Evolutionary conservation across 257 asterid species (phyloP), one percentile per base, ranked within the genome.

Genomic region (Solanum bulbocastanum): DNA sequence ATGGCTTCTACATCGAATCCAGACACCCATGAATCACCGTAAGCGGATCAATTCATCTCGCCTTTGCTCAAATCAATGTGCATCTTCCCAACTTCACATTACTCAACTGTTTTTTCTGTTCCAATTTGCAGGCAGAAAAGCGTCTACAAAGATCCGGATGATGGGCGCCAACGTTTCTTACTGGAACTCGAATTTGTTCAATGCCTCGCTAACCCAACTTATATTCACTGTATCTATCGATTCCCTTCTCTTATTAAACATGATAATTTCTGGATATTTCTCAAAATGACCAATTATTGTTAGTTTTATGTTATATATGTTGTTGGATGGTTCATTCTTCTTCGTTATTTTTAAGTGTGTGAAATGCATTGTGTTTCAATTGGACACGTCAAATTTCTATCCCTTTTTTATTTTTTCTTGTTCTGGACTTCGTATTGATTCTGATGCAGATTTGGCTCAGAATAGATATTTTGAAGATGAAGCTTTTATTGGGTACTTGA

Each of bases 381-480:
- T 16, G 15, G 46, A 20, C 81, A 42, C 35, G 81, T 72, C 10
- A 40, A 66, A 20, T 86, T 49, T 49, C 73, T 5, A 60, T 32
- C n/a, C 36, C 25, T 14, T 44, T 79, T 30, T 20, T 85, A 0
- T 42, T 69, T 52, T 40, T 16, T 52, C 6, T 7, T 52, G 18
- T 49, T 2, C 8, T 49, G 5, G 58, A 6, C 65, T 18, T 56
- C 18, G 23, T 36, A 44, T 88, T 86, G 33, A 20, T 85, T 86
- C 32, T 52, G 52, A 39, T 87, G 87, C 93, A 97, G 99, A 97
- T 93, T 94, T 97, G 94, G 99, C 99, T 89, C 99, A 97, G 91
- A 97, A 96, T 87, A 88, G 99, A 52, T 97, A 96, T 88, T 96
- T 96, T 69, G 99, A 97, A 92, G 99, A 97, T 90, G 99, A 96